phyloP scores from a whole-genome alignment of 2,329 filamentous ascomycete genomes.

The Podosphaera aphanis region DNA sequence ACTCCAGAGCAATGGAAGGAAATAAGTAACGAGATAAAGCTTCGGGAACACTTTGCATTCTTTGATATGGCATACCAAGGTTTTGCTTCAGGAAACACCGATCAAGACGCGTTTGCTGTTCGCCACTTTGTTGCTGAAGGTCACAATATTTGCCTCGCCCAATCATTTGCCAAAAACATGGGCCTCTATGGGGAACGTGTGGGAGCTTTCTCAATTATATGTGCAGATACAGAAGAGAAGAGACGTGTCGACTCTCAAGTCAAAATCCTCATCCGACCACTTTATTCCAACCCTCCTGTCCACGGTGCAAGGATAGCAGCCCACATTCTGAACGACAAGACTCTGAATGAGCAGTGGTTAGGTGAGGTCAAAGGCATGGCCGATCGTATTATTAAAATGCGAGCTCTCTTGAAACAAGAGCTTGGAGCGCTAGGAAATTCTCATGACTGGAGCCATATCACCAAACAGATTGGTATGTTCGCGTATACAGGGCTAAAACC shows the following conservation, averaged over 20 bases:
- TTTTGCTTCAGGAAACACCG: conserved; percentile 77
- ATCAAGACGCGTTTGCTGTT: conserved; percentile 82
- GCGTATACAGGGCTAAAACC: conserved; percentile 85
- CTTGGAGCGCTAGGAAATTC: conserved; percentile 85
- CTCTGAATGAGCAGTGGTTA: conserved; percentile 82
- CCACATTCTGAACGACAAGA: conserved; percentile 68
- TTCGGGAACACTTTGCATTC: conserved; percentile 74
- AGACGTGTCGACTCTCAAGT: conserved; percentile 90
- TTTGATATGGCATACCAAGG: conserved; percentile 99
- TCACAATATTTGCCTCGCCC: conserved; percentile 66
- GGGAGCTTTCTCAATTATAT: conserved; percentile 85
- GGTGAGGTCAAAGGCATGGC: conserved; percentile 96
- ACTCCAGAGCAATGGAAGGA: conserved; percentile 78
- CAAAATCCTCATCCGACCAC: conserved; percentile 88
- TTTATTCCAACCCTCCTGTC: conserved; percentile 96
- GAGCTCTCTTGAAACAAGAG: conserved; percentile 78
- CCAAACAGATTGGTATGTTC: conserved; percentile 98
- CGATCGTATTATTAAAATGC: conserved; percentile 97
- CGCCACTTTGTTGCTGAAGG: conserved; percentile 84
- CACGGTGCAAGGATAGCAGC: conserved; percentile 88
- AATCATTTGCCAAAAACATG: conserved; percentile 99
- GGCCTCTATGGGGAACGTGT: conserved; percentile 97
- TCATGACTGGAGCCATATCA: conserved; percentile 98
- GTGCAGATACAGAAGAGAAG: conserved; percentile 68
- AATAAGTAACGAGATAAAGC: conserved; percentile 71